phyloP scores from a whole-genome alignment of 176 grass and related monocot species.

The Stipa capillata region DNA sequence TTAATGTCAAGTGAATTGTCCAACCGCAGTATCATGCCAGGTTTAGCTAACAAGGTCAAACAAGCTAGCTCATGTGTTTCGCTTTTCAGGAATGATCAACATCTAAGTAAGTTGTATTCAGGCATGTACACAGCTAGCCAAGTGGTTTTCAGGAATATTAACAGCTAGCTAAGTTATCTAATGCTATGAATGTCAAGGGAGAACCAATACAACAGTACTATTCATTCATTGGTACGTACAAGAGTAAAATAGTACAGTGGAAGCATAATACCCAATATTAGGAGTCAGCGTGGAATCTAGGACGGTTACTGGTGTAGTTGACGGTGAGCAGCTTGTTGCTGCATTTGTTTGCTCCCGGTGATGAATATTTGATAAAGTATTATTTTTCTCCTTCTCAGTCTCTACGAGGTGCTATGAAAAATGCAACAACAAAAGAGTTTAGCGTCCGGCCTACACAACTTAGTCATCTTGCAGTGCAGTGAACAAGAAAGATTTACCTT shows the following conservation, averaged over 20 bases:
- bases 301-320: not conserved
- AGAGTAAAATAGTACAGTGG: not conserved
- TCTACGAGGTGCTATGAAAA: conserved; percentile 34
- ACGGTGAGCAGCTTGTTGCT: conserved; percentile 12
- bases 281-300: conserved; percentile 26
- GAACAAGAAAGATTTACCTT: conserved; percentile 31
- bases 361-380: conserved; percentile 1
- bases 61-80: not conserved
- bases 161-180: too few species aligned
- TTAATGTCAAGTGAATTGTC: not conserved
- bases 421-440: not conserved
- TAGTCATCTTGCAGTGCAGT: not conserved
- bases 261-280: conserved; percentile 44
- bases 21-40: not conserved
- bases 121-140: too few species aligned
- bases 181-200: too few species aligned
- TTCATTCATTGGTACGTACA: too few species aligned
- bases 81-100: not conserved
- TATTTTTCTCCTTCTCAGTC: conserved; percentile 35
- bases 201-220: too few species aligned
- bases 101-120: not conserved
- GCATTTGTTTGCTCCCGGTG: too few species aligned
- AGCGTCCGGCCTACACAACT: not conserved
- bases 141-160: too few species aligned
- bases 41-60: not conserved